Evolutionary conservation across 2,329 filamentous ascomycete genomes (phyloP), one percentile per base, ranked within the genome.

Genomic region (Fusarium tuaranense): DNA sequence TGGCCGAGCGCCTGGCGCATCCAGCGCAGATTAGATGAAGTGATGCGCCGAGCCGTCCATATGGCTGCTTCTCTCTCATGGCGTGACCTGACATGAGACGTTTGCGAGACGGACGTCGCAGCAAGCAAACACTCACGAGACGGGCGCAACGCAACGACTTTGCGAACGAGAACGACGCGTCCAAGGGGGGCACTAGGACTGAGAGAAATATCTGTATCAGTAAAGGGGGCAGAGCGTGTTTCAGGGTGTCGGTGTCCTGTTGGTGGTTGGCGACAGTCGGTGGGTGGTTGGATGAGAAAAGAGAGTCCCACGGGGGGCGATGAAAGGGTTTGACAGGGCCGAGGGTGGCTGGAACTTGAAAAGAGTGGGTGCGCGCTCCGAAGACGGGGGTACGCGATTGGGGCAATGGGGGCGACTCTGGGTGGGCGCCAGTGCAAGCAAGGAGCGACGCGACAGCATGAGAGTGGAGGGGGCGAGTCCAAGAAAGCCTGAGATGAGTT

Each of bases 201-300:
- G 70, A 69, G 61, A 65, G 60, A 48, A 65, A 63, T 46, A 69
- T 73, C 68, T 73, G 78, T 48, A 71, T 73, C 68, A 75, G 78
- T 48, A 71, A 78, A 76, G 74, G 76, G 75, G 73, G 76, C 58
- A 75, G 70, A 68, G 67, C 70, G 69, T 79, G 78, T 79, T 79
- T 78, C 78, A 78, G 78, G 74, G 74, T 78, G 67, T 63, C 57
- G 46, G 39, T 63, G 58, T 70, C 67, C 39, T 68, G 68, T 62
- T 72, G 73, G 74, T 78, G 74, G 77, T 74, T 71, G 75, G 71
- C 41, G 67, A 67, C 34, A 65, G 65, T 69, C 62, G 70, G 70
- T 75, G 67, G 73, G 76, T 77, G 74, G 76, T 69, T 62, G 64
- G 65, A 32, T 55, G 27, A 55, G 51, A 55, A 55, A 44, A 72